Evolutionary conservation across 2,329 filamentous ascomycete genomes (phyloP), one percentile per base, ranked within the genome.

Genomic region (Penicillium sp.): DNA sequence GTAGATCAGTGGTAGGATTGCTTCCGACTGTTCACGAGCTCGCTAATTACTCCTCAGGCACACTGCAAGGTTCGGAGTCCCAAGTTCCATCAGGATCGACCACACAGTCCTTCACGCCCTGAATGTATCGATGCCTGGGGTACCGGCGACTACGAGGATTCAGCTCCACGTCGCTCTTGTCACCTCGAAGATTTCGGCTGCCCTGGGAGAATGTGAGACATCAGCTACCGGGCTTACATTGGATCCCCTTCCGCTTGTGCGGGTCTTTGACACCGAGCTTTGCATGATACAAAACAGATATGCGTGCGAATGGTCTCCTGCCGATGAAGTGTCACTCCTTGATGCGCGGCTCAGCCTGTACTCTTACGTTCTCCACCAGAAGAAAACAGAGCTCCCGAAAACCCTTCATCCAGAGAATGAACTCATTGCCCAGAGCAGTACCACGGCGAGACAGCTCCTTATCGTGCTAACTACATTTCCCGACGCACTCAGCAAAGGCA

Each of bases 141-240:
- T 53, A 47, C 42, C 51, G 39, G 13, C 8, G 14, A 53, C 43
- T 19, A 53, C 19, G 4, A 53, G 22, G 29, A 53, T 53, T 21
- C 43, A 53, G 22, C 22, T 53, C 8, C 43, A 53, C 3, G 48
- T 53, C 21, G 51, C 51, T 39, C 2, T 53, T 7, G 31, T 48
- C 31, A 45, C 52, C 35, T 50, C 52, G 8, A 55, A 50, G 37
- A 50, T 55, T 45, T 55, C 52, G 14, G 14, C 52, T 8, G 52
- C 52, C 27, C 35, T 55, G 6, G 52, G 52, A 19, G 52, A 55
- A 50, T 49, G 46, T 35, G 52, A 55, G 27, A 45, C 46, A 11
- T 49, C 52, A 5, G 22, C 52, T 13, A 55, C 52, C 16, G 52
- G 52, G 14, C 52, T 55, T 3, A 26, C 16, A 11, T 19, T n/a